A percentile compares a stretch with the other conserved stretches of the same genome.
These are phyloP conservation scores for Chaetomiaceae sp. DNA, from an alignment of 2,329 filamentous ascomycete species.

Conservation along the genomic window DNA sequence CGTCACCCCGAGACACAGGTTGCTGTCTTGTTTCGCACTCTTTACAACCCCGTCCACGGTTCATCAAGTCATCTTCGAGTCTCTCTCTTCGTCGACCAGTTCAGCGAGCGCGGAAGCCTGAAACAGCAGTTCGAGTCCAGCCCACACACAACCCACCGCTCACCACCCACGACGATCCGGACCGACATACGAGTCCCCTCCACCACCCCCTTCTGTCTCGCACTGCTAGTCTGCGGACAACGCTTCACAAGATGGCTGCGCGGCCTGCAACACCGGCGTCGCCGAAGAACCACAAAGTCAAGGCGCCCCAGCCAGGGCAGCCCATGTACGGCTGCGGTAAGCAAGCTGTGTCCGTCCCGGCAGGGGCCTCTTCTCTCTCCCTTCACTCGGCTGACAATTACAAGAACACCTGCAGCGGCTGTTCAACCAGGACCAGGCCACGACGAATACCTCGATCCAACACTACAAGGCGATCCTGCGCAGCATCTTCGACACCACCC, in stretches of 20 bases:
- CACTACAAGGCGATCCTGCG: constrained; percentile 69
- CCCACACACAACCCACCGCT: too few species aligned
- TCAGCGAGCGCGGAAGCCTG: too few species aligned
- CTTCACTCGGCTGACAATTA: constrained; percentile 30
- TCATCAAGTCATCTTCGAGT: too few species aligned
- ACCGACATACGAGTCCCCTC: neutral
- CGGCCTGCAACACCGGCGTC: constrained; percentile 48
- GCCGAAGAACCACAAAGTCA: constrained; percentile 55
- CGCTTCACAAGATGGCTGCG: constrained; percentile 37
- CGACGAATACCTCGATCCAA: constrained; percentile 62
- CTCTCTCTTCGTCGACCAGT: too few species aligned
- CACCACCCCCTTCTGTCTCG: neutral
- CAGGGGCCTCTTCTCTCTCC: neutral
- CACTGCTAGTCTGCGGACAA: neutral
- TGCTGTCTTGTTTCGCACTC: too few species aligned
- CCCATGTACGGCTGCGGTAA: constrained; percentile 62
- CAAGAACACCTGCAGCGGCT: constrained; percentile 69
- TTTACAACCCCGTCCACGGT: too few species aligned
- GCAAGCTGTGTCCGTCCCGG: constrained; percentile 38
- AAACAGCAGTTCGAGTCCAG: neutral
- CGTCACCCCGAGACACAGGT: too few species aligned
- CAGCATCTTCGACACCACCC: constrained; percentile 63
- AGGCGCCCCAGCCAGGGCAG: constrained; percentile 52
- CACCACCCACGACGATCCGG: too few species aligned
- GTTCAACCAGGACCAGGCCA: constrained; percentile 55